Evolutionary conservation across 192 early-diverging fungal species (phyloP), one percentile per base, ranked within the genome.

Genomic region (Coemansia interrupta): DNA sequence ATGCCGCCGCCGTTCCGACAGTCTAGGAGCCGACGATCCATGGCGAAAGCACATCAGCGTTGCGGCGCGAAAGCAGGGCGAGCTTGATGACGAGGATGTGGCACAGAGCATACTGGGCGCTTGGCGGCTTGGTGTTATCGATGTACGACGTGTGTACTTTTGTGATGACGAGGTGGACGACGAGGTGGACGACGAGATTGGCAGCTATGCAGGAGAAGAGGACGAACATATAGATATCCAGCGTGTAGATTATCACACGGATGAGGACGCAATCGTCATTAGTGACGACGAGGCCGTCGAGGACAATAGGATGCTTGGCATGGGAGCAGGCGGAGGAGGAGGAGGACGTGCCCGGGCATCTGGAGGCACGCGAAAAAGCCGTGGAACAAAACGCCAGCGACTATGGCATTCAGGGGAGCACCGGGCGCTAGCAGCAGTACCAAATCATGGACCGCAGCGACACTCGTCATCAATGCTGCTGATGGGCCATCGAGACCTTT

Each of bases 241-340:
- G 5, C 19, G 2, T 49, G 2, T 23, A 23, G 47, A 23, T 18
- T 18, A 49, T 24, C 4, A 49, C 8, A 20, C 13, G 15, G 23
- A 24, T 18, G 60, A 13, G 7, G 55, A 60, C 12, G 51, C 73
- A 44, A 77, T 78, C 5, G 12, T 72, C 17, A 61, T 78, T 43
- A 78, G 75, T 19, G 75, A 78, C 38, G 70, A 64, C 17, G 75
- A 78, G 56, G 75, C 75, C 1, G 45, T 58, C 6, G 75, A 78
- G 30, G 75, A 78, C 52, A 78, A 78, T 42, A 53, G 50, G 0
- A n/a, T 58, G 4, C 20, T 50, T 18, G 49, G 36, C 22, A 9
- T 36, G 22, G 38, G 24, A 30, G 40, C 40, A 7, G 20, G 40
- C n/a, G 38, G 24, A 30, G 40, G 54, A 23, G 38, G 24, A 30